Base-by-base conservation (phyloP, 1,284 basidiomycete genomes). In the Cutaneotrichosporon curvatum region DNA sequence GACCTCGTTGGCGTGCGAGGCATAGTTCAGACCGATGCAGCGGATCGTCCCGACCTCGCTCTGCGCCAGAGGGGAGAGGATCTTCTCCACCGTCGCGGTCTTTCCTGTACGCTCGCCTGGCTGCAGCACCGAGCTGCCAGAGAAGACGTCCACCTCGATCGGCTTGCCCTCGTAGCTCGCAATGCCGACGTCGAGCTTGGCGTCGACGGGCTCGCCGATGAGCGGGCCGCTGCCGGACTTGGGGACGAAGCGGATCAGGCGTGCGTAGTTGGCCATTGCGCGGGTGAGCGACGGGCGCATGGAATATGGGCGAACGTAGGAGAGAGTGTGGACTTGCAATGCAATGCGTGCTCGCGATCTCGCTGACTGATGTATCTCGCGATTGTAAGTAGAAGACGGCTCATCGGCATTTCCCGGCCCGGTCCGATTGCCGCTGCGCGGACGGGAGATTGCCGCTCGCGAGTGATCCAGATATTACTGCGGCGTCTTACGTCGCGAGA, bases 21-120 rank as follows among this genome's bases (percentile, higher is more conserved):
- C 45, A 55, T 74, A 75, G 63, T 68, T 70, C 41, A 70, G 49
- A 3, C 68, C 69, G 11, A 68, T 70, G 48, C 65, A 68, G 18
- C 69, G 50, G 34, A 71, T 67, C 3, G 69, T 70, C 9, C 69
- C 69, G 14, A 64, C 62, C 50, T 70, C 63, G 4, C 39, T 28
- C 45, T 44, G 33, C 6, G 51, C 48, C n/a, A 75, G 45, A 0
- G 72, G 73, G 16, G 60, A 59, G 23, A 74, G 53, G 8, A 75
- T 22, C 14, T 33, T 35, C 8, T 49, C 59, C 0, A 74, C 65
- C 3, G 42, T 36, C 20, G 43, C 64, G 20, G 28, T 60, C 43
- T 58, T 42, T 0, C 68, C 70, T 0, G 68, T 74, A 20, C 47
- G 50, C 16, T 57, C 43, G 9, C 73, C 73, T 2, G 72, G 62